A percentile compares a stretch with the other conserved stretches of the same genome.
phyloP scores from a whole-genome alignment of 2,329 filamentous ascomycete genomes.

The Pseudocercospora pini-densiflorae region DNA sequence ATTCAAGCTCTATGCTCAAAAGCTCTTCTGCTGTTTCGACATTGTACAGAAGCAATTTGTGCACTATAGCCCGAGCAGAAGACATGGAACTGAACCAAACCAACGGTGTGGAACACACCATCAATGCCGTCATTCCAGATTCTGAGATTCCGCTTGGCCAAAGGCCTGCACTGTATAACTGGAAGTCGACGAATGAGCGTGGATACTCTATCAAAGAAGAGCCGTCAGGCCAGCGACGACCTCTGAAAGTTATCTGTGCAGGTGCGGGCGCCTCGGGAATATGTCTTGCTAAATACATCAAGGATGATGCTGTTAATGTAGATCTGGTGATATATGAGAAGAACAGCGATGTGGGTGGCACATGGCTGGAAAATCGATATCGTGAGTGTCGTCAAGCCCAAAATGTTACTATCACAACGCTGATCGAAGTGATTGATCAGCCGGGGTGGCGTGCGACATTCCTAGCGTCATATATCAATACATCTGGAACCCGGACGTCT shows the following conservation, averaged over 20 bases:
- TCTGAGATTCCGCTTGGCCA: no score
- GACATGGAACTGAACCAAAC: no score
- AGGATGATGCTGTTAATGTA: slow-evolving; percentile 1
- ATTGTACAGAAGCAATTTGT: no score
- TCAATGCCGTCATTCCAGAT: no score
- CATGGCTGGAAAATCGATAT: background rate
- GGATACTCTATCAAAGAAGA: no score
- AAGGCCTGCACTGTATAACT: no score
- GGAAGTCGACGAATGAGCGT: no score
- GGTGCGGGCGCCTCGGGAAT: slow-evolving; percentile 13
- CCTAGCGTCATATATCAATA: slow-evolving; percentile 9
- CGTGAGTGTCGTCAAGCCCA: background rate
- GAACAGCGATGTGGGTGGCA: background rate
- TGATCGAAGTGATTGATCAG: background rate
- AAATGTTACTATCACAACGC: no score
- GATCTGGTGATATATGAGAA: background rate
- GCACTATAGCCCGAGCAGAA: no score
- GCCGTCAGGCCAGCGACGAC: background rate
- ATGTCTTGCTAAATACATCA: slow-evolving; percentile 12
- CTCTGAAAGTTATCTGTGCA: slow-evolving; percentile 12
- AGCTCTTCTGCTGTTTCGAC: no score
- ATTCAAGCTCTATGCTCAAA: no score
- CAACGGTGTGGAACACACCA: no score
- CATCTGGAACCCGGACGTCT: background rate
- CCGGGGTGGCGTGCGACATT: slow-evolving; percentile 4